phyloP scores from a whole-genome alignment of 257 asterid species.

The Solanum pennellii region DNA sequence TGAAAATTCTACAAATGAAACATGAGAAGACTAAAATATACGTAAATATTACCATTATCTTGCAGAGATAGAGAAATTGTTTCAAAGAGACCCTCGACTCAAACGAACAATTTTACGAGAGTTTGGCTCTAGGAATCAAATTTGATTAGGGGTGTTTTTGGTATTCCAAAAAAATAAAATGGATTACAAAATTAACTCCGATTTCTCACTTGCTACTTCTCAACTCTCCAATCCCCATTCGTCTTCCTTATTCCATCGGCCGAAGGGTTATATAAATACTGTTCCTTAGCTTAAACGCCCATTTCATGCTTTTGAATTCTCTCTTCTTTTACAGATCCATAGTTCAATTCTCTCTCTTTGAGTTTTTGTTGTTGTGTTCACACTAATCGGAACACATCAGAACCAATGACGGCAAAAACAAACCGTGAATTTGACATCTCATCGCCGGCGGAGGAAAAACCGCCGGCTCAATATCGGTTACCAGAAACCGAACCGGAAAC shows the following conservation, averaged over 20 bases:
- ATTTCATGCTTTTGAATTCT: conserved; percentile 5
- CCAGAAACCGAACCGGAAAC: conserved; percentile 7
- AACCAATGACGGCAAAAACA: neutral
- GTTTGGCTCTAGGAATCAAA: neutral
- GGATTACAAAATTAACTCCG: neutral
- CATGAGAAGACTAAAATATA: no score
- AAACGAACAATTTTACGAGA: no score
- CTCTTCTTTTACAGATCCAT: conserved; percentile 14
- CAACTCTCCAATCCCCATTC: neutral
- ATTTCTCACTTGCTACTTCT: neutral
- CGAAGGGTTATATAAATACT: neutral
- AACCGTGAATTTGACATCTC: neutral
- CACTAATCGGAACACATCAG: neutral
- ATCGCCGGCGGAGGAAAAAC: neutral
- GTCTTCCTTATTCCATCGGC: neutral
- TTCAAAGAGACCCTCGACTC: neutral
- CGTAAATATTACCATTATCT: neutral
- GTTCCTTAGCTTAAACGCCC: neutral
- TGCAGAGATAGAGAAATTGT: no score
- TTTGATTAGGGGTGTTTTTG: neutral
- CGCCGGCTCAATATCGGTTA: conserved; percentile 16
- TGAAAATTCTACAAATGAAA: no score
- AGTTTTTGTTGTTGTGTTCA: neutral
- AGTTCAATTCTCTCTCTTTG: neutral
- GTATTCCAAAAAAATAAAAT: neutral